A percentile compares a stretch with the other conserved stretches of the same genome.
These are phyloP conservation scores for Pseudogymnoascus sp. DNA, from an alignment of 2,329 filamentous ascomycete genomes.

Conservation along the genomic window DNA sequence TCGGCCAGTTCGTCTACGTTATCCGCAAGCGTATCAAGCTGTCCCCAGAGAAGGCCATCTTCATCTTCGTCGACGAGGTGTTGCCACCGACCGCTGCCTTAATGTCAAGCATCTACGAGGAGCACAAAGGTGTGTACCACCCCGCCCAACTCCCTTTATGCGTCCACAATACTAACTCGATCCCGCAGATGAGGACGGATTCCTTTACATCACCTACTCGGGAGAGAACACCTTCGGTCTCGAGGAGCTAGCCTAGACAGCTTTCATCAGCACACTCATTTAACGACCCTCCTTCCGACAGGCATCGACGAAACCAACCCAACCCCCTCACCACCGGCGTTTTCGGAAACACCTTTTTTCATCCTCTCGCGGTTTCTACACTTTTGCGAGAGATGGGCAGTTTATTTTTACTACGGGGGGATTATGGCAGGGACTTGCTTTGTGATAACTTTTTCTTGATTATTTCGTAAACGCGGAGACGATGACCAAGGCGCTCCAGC, in stretches of 20 bases:
- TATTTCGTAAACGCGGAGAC: not conserved
- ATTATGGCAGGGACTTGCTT: not conserved
- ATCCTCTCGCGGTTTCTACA: not conserved
- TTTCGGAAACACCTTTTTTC: not conserved
- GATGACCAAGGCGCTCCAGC: not conserved
- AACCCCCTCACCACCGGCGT: conserved; percentile 3
- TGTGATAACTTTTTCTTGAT: not conserved
- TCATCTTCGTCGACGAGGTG: conserved; percentile 99
- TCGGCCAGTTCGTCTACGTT: conserved; percentile 99
- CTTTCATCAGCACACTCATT: not conserved
- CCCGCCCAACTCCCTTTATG: not conserved
- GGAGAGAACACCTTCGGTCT: conserved; percentile 97
- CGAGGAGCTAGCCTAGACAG: conserved; percentile 25
- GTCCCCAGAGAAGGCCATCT: conserved; percentile 98
- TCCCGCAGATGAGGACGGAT: conserved; percentile 53
- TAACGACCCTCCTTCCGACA: conserved; percentile 10
- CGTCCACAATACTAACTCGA: not conserved
- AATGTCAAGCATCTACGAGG: conserved; percentile 99
- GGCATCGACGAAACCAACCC: not conserved
- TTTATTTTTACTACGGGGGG: not conserved
- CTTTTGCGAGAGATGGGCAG: not conserved
- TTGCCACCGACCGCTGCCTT: conserved; percentile 92
- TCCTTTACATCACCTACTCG: conserved; percentile 98
- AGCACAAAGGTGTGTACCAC: conserved; percentile 61
- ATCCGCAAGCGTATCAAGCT: conserved; percentile 99